A percentile compares a stretch with the other conserved stretches of the same genome.
Conservation (phyloP, 108 stramenopile genomes). For the Thalassiosira profunda region DNA sequence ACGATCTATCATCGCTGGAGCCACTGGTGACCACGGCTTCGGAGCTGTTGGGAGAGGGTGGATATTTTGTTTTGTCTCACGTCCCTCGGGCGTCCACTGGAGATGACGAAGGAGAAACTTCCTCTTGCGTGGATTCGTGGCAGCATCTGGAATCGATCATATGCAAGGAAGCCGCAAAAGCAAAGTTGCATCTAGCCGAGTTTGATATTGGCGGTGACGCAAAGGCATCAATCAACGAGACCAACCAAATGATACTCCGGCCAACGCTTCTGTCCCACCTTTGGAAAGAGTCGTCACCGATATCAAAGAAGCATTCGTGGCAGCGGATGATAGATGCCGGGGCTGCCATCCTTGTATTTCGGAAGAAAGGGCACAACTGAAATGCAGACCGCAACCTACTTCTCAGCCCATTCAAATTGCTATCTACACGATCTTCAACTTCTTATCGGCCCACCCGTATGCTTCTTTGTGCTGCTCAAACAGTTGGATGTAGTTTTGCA, state of each 20-base stretch:
- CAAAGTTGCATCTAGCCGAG: not conserved
- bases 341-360: constrained; percentile 4
- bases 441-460: constrained; percentile 60
- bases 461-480: constrained; percentile 71
- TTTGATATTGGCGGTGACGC: not conserved
- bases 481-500: constrained; percentile 54
- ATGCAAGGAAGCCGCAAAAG: not conserved
- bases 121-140: not conserved
- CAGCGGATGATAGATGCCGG: constrained; percentile 1
- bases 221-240: not conserved
- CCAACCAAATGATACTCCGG: not conserved
- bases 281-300: not conserved
- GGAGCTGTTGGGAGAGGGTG: constrained; percentile 9
- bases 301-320: not conserved
- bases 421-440: constrained; percentile 43
- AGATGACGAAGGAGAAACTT: too few species aligned
- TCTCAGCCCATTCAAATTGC: too few species aligned
- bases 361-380: too few species aligned
- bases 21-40: constrained; percentile 50
- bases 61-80: constrained; percentile 64
- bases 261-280: not conserved
- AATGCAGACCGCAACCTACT: too few species aligned
- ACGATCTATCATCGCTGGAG: constrained; percentile 54
- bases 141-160: constrained; percentile 6
- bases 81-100: constrained; percentile 67